A percentile compares a stretch with the other conserved stretches of the same genome.
phyloP scores from a whole-genome alignment of 345 rosid species.

The Pelargonium nanum region DNA sequence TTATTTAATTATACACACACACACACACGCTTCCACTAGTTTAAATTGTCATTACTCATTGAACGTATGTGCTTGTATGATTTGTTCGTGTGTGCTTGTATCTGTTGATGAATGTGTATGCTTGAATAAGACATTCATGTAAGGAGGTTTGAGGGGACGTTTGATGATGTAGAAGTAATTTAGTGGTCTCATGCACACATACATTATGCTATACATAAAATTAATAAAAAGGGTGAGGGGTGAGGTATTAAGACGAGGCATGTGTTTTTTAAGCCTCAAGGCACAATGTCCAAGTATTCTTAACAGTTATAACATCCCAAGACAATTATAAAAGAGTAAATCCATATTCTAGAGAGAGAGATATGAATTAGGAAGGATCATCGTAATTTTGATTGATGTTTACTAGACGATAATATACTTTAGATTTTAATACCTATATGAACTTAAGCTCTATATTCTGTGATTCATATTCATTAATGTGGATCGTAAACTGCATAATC shows the following conservation, averaged over 20 bases:
- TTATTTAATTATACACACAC: background rate
- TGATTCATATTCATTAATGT: too few relatives aligned
- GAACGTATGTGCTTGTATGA: background rate
- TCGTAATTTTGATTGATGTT: background rate
- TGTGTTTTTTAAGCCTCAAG: background rate
- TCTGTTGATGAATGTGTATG: background rate
- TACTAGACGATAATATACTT: too few relatives aligned
- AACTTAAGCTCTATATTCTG: too few relatives aligned
- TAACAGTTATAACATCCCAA: too few relatives aligned
- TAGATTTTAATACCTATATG: background rate
- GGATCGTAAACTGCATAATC: background rate
- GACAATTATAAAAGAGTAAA: too few relatives aligned
- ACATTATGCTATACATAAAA: too few relatives aligned
- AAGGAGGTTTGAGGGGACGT: background rate
- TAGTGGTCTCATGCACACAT: background rate
- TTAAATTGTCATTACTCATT: background rate
- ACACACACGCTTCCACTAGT: background rate
- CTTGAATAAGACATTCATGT: background rate
- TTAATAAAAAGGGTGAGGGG: background rate
- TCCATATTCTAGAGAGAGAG: too few relatives aligned
- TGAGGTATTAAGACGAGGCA: background rate
- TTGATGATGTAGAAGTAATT: background rate
- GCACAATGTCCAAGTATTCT: too few relatives aligned
- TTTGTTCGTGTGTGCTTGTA: background rate
- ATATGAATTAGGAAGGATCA: background rate